These are phyloP conservation scores for Nicotiana undulata DNA, from an alignment of 257 asterid genomes.

Conservation along the genomic window DNA sequence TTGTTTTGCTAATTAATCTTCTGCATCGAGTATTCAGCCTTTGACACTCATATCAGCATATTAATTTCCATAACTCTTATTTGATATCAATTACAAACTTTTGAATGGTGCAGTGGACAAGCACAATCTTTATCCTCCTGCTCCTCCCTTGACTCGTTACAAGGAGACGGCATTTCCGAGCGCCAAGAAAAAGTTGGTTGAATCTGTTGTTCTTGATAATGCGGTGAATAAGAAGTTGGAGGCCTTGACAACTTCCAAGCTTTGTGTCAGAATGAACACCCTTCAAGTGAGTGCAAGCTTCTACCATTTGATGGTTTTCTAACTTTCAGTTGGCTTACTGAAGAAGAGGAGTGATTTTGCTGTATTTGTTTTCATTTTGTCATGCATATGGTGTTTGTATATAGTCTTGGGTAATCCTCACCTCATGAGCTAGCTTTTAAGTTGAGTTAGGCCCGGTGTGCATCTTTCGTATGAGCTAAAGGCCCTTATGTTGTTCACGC, in stretches of 20 bases:
- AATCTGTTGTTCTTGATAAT: constrained; percentile 47
- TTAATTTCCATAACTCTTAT: neutral
- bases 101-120: constrained; percentile 58
- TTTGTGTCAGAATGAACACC: constrained; percentile 86
- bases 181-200: constrained; percentile 62
- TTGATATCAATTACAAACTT: constrained; percentile 16
- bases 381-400: neutral
- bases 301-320: constrained; percentile 6
- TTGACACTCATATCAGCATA: neutral
- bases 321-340: neutral
- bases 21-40: neutral
- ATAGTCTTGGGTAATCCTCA: neutral
- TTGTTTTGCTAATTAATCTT: neutral
- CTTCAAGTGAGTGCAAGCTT: constrained; percentile 57
- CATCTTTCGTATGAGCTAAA: neutral
- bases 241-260: constrained; percentile 67
- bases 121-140: constrained; percentile 62
- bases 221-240: constrained; percentile 53
- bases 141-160: constrained; percentile 92
- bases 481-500: neutral
- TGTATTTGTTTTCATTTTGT: neutral
- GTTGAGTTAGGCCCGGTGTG: neutral
- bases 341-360: neutral
- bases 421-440: neutral
- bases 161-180: constrained; percentile 80